These are phyloP conservation scores for Candida stauntonica DNA, from an alignment of 805 yeast genomes.

Conservation along the genomic window DNA sequence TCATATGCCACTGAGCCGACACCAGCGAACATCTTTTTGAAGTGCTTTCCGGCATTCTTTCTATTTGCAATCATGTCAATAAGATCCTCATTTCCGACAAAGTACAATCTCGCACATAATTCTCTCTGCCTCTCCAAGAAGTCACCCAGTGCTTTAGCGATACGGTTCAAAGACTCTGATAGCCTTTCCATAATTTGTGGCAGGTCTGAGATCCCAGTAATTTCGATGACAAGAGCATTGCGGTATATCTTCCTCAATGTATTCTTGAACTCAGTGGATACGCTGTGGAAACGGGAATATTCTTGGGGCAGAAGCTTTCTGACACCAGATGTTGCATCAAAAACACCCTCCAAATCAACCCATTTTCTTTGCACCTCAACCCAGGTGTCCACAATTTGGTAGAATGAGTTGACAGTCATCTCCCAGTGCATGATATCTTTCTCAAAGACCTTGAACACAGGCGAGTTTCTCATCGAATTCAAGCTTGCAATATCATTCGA, in stretches of 20 bases:
- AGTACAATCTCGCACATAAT: constrained; percentile 75
- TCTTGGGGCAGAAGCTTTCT: constrained; percentile 65
- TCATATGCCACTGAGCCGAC: constrained; percentile 40
- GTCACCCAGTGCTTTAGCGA: constrained; percentile 65
- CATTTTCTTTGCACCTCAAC: constrained; percentile 84
- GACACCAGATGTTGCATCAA: constrained; percentile 57
- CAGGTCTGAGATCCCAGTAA: constrained; percentile 46
- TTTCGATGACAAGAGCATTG: constrained; percentile 50
- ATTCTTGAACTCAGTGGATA: constrained; percentile 57
- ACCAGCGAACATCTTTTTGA: constrained; percentile 71
- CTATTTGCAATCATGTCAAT: constrained; percentile 75
- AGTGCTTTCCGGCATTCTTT: constrained; percentile 51
- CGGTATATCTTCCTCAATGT: constrained; percentile 47
- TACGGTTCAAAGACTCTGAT: constrained; percentile 50
- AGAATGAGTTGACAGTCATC: constrained; percentile 45
- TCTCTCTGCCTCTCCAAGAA: constrained; percentile 79
- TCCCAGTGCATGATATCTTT: constrained; percentile 54
- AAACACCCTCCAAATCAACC: constrained; percentile 80
- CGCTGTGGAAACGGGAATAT: constrained; percentile 55
- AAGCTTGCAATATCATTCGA: constrained; percentile 59
- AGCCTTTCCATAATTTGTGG: constrained; percentile 43
- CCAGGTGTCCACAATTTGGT: constrained; percentile 61
- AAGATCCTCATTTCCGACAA: constrained; percentile 87
- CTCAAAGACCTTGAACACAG: constrained; percentile 56
- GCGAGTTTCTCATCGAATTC: constrained; percentile 66